Percentiles rank a stretch among this genome's conserved stretches.
These are phyloP conservation scores for Calonectria crousiana DNA, from an alignment of 2,329 filamentous ascomycete genomes.

Conservation along the genomic window DNA sequence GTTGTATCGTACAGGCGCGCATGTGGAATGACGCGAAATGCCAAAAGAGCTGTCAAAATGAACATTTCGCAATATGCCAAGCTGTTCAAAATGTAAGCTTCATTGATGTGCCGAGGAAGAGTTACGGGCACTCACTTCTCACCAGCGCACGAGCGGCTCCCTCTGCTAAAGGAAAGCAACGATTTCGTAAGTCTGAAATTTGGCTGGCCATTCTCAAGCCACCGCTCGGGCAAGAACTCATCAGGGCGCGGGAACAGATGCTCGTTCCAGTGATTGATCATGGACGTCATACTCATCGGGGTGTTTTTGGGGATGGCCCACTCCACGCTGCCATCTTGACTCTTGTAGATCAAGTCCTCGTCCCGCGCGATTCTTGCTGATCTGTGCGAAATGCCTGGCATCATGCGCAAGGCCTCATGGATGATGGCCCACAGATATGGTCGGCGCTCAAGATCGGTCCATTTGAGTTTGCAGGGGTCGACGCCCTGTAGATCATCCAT, in stretches of 20 bases:
- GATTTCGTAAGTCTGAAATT: constrained; percentile 42
- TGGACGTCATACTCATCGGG: constrained; percentile 49
- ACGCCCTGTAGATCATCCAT: constrained; percentile 44
- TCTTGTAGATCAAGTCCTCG: constrained; percentile 45
- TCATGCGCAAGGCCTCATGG: constrained; percentile 52
- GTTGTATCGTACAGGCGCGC: constrained; percentile 32
- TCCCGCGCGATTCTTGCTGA: constrained; percentile 39
- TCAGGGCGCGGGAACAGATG: constrained; percentile 48
- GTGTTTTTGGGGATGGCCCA: constrained; percentile 46
- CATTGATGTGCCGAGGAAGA: fast-evolving
- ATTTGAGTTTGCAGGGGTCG: constrained; percentile 44
- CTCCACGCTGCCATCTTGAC: constrained; percentile 30
- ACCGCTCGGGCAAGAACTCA: constrained; percentile 50
- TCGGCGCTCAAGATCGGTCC: constrained; percentile 49
- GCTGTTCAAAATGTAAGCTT: constrained; percentile 9
- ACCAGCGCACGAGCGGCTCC: constrained; percentile 38
- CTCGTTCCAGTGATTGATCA: constrained; percentile 47
- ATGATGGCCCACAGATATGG: constrained; percentile 54
- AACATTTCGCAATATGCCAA: constrained; percentile 37
- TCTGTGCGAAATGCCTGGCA: constrained; percentile 45
- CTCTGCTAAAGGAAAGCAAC: constrained; percentile 36
- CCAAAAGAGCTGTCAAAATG: constrained; percentile 29
- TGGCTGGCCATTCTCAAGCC: constrained; percentile 37
- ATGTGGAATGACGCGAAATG: constrained; percentile 27
- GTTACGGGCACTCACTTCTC: constrained; percentile 28